Base-by-base conservation (phyloP, 2,329 filamentous ascomycete genomes). In the Claviceps maximensis region DNA sequence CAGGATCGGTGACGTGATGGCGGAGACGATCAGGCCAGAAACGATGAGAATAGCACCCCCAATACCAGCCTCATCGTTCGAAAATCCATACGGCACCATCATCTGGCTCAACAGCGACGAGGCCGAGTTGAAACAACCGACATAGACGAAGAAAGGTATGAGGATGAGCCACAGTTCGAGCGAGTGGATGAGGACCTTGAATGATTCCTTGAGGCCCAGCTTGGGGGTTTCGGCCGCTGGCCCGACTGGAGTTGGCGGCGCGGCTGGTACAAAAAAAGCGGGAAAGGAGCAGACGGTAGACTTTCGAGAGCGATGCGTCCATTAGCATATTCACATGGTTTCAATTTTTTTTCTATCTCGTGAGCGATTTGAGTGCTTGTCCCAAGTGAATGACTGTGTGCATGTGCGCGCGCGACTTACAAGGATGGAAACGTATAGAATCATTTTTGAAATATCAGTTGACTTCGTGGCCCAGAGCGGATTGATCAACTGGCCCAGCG, bases 121-220 rank as follows among this genome's bases (percentile, higher is more conserved):
- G 59, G 90, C 74, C 59, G 86, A 86, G 75, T 97, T 97, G 82
- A 98, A 98, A 72, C 93, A 84, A 61, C 86, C 89, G 56, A 95
- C 87, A 67, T 89, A 95, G 61, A 90, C 69, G 58, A 79, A 72
- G 70, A 91, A 97, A n/a, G 90, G 84, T 55, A 90, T 62, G 56
- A 90, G 73, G 58, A 96, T 70, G 57, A 95, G 77, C 77, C 83
- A 95, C 68, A 95, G 85, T 64, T 91, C 84, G 19, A 78, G 73
- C 5, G 81, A 86, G 33, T 63, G 65, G 25, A 58, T 46, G 46
- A 90, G 67, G 19, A 78, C 76, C 8, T 71, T 63, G 25, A 79
- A 55, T 3, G 70, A 88, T 56, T 58, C 74, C 63, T 66, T 66
- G 19, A 84, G 66, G 9, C 68, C 62, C 31, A 76, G 68, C 62